These are phyloP conservation scores for Naganishia sp. DNA, from an alignment of 1,284 basidiomycete species.

Conservation along the genomic window DNA sequence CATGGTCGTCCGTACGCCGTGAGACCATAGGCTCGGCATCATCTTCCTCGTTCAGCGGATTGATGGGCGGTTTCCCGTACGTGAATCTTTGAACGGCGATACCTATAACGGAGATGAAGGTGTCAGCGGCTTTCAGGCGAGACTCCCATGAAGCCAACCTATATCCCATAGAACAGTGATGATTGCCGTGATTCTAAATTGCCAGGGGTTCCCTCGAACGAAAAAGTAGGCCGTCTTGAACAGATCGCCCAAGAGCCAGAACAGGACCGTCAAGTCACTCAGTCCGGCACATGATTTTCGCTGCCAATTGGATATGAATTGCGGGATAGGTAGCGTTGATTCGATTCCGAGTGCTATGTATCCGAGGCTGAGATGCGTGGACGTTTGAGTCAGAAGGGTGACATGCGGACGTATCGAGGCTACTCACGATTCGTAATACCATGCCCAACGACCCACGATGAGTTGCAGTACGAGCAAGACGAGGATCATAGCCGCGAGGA, in stretches of 20 bases:
- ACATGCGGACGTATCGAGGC: conserved; percentile 41
- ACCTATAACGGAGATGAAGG: conserved; percentile 1
- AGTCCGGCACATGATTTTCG: conserved; percentile 58
- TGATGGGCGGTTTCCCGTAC: conserved; percentile 20
- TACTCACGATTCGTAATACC: conserved; percentile 49
- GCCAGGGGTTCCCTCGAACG: conserved; percentile 53
- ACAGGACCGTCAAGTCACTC: conserved; percentile 41
- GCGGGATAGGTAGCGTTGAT: conserved; percentile 59
- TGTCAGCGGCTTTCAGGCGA: neutral
- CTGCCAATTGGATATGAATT: conserved; percentile 56
- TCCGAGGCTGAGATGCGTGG: conserved; percentile 51
- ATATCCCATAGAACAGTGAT: conserved; percentile 51
- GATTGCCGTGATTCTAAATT: conserved; percentile 55
- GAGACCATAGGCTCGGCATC: conserved; percentile 20
- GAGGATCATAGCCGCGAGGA: conserved; percentile 54
- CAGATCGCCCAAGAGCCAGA: conserved; percentile 54
- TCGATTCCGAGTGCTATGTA: conserved; percentile 58
- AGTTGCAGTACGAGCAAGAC: conserved; percentile 49
- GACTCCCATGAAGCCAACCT: conserved; percentile 35
- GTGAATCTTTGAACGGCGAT: conserved; percentile 25
- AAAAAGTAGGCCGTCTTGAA: conserved; percentile 58
- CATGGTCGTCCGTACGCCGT: conserved; percentile 1
- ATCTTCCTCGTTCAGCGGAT: neutral
- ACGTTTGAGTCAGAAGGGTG: neutral
- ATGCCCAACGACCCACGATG: conserved; percentile 46